These are phyloP conservation scores for Exophiala sp. DNA, from an alignment of 2,329 filamentous ascomycete species.

Conservation along the genomic window DNA sequence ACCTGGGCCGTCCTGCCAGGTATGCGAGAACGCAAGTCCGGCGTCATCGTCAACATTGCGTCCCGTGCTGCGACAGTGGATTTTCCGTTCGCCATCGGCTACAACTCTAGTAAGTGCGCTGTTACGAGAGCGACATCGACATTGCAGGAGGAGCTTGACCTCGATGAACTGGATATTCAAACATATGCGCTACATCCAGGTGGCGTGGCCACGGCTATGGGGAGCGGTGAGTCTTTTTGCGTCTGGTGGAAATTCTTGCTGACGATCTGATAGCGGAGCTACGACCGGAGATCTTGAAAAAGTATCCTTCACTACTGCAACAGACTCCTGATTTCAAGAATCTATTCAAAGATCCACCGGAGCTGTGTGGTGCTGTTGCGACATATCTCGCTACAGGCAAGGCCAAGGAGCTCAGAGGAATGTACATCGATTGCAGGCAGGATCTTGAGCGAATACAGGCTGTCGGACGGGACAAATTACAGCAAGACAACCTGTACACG, in stretches of 20 bases:
- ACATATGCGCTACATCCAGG: constrained; percentile 19
- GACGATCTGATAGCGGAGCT: not conserved
- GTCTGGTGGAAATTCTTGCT: too few relatives aligned
- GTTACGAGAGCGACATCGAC: constrained; percentile 15
- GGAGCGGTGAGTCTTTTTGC: constrained; percentile 3
- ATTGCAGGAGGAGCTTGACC: constrained; percentile 19
- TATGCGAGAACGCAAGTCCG: constrained; percentile 14
- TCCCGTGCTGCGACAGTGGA: constrained; percentile 21
- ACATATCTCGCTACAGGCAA: constrained; percentile 16
- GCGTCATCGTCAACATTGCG: constrained; percentile 19
- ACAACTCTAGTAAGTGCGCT: constrained; percentile 18
- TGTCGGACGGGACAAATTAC: constrained; percentile 12
- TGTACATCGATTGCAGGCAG: constrained; percentile 21
- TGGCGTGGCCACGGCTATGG: constrained; percentile 14
- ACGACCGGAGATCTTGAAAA: constrained; percentile 6
- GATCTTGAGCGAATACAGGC: constrained; percentile 12
- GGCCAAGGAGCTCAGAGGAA: constrained; percentile 18
- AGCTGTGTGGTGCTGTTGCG: constrained; percentile 18
- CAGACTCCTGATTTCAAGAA: constrained; percentile 8
- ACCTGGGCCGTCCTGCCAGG: constrained; percentile 11
- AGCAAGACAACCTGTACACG: constrained; percentile 8
- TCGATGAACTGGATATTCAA: constrained; percentile 16
- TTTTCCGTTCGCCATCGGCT: constrained; percentile 16
- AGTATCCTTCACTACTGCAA: constrained; percentile 6
- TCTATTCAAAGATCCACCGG: constrained; percentile 20